These are phyloP conservation scores for Trapa bicornis DNA, from an alignment of 345 rosid species.

Conservation along the genomic window DNA sequence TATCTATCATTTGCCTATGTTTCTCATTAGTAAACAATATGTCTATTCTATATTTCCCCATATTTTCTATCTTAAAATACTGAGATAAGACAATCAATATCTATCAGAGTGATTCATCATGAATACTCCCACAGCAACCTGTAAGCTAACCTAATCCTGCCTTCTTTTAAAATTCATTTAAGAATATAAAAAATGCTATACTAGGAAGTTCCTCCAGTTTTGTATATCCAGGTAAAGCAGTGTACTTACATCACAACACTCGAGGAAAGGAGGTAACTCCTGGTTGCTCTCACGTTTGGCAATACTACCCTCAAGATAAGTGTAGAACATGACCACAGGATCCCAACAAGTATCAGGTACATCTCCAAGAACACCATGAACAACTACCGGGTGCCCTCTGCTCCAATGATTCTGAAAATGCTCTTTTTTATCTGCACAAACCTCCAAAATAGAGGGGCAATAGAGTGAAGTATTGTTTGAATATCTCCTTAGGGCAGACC, in stretches of 20 bases:
- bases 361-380: constrained; percentile 51
- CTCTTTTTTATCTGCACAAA: constrained; percentile 54
- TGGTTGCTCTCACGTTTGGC: constrained; percentile 27
- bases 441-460: constrained; percentile 40
- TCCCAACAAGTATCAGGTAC: constrained; percentile 63
- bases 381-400: constrained; percentile 79
- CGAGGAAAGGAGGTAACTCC: constrained; percentile 27
- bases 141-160: neutral
- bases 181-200: neutral
- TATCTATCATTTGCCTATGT: neutral
- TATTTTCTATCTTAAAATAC: neutral
- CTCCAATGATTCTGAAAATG: constrained; percentile 96
- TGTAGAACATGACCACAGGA: constrained; percentile 73
- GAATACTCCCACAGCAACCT: neutral
- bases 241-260: constrained; percentile 90
- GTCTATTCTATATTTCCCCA: neutral
- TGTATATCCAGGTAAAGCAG: neutral
- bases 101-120: neutral
- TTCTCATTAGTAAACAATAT: neutral
- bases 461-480: constrained; percentile 56
- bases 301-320: constrained; percentile 51
- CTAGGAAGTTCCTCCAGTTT: neutral
- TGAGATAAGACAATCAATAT: neutral
- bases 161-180: neutral
- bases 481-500: constrained; percentile 54